phyloP scores from a whole-genome alignment of 2,329 filamentous ascomycete species.

The Plectosphaerella sp. region DNA sequence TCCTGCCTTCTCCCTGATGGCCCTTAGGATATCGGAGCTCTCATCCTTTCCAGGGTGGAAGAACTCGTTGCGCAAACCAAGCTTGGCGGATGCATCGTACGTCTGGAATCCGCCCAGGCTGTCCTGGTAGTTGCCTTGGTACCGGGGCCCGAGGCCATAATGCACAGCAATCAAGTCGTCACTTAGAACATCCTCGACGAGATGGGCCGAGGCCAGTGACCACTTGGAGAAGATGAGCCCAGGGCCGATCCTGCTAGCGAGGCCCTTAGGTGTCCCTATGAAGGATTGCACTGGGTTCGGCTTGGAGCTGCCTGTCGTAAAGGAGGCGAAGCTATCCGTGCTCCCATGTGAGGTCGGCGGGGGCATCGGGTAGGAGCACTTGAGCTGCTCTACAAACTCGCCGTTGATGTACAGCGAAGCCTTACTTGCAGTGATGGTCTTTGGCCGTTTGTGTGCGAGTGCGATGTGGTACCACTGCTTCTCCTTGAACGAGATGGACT shows the following conservation, averaged over 20 bases:
- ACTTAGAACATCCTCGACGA: slow-evolving; percentile 82
- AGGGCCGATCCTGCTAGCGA: slow-evolving; percentile 71
- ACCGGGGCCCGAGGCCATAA: slow-evolving; percentile 82
- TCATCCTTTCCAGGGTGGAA: slow-evolving; percentile 87
- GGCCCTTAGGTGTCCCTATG: slow-evolving; percentile 83
- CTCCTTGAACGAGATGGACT: slow-evolving; percentile 70
- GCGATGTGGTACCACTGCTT: slow-evolving; percentile 90
- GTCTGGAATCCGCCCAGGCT: slow-evolving; percentile 94
- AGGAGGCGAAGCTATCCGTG: slow-evolving; percentile 66
- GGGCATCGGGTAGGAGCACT: slow-evolving; percentile 78
- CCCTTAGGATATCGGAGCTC: slow-evolving; percentile 83
- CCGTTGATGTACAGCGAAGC: slow-evolving; percentile 89
- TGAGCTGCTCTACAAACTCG: slow-evolving; percentile 88
- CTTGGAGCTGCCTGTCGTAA: slow-evolving; percentile 54
- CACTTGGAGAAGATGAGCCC: slow-evolving; percentile 74
- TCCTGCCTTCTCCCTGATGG: slow-evolving; percentile 82
- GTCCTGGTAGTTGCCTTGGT: slow-evolving; percentile 95
- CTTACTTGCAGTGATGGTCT: slow-evolving; percentile 70
- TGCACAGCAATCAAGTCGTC: slow-evolving; percentile 92
- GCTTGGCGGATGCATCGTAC: slow-evolving; percentile 84
- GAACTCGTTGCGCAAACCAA: slow-evolving; percentile 88
- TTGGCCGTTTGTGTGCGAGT: slow-evolving; percentile 76
- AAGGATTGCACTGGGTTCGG: slow-evolving; percentile 81
- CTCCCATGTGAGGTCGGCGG: slow-evolving; percentile 61
- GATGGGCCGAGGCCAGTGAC: slow-evolving; percentile 84